These are phyloP conservation scores for Hyaloscypha finlandica DNA, from an alignment of 495 filamentous ascomycete genomes.

Conservation along the genomic window DNA sequence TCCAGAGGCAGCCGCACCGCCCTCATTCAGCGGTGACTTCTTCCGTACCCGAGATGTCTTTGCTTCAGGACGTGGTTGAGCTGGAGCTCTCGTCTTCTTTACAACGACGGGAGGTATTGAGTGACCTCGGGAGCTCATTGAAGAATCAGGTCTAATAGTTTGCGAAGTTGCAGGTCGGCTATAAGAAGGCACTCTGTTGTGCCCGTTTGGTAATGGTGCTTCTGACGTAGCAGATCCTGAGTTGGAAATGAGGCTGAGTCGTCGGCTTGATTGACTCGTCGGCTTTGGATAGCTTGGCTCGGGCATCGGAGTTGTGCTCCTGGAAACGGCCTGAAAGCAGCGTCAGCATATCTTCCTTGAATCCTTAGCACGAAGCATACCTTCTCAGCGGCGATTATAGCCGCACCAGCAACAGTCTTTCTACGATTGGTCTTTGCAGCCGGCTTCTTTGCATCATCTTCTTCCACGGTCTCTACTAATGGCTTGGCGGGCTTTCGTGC, in stretches of 20 bases:
- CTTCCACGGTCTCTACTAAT: constrained; percentile 46
- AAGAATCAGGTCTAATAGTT: constrained; percentile 38
- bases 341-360: background rate
- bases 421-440: constrained; percentile 55
- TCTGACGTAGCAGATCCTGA: constrained; percentile 34
- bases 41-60: constrained; percentile 50
- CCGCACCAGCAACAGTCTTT: constrained; percentile 63
- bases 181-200: constrained; percentile 23
- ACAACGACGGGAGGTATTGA: constrained; percentile 32
- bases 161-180: constrained; percentile 40
- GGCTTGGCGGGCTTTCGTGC: constrained; percentile 61
- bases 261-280: constrained; percentile 35
- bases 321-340: constrained; percentile 7
- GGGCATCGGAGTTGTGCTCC: constrained; percentile 41
- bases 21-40: constrained; percentile 31
- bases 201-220: constrained; percentile 26
- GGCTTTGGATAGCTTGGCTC: constrained; percentile 36
- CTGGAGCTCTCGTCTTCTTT: constrained; percentile 48
- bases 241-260: constrained; percentile 45
- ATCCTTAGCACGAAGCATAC: constrained; percentile 31
- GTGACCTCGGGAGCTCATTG: constrained; percentile 34
- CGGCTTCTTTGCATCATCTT: constrained; percentile 54
- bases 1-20: constrained; percentile 2
- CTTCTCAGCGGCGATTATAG: constrained; percentile 49
- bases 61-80: constrained; percentile 31